Base-by-base conservation (phyloP, 805 yeast species). In the Metschnikowia lochheadii region DNA sequence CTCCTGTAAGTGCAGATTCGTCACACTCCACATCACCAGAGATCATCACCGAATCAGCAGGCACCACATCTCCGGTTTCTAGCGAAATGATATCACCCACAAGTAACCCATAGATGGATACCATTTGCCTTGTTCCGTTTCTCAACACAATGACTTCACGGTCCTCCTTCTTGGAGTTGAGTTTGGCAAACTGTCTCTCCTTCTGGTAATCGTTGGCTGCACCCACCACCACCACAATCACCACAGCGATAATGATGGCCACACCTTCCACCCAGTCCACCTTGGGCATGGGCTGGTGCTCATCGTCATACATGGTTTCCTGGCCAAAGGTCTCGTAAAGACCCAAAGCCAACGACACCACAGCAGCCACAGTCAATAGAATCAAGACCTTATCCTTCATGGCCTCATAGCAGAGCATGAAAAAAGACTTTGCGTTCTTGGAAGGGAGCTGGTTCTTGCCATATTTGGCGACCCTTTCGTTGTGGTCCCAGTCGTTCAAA, bases 181-280 rank as follows among this genome's bases (percentile, higher is more conserved):
- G 78, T 58, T 83, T 85, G 46, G 88, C 87, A 68, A 94, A 94
- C 65, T 94, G 99, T 14, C 89, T 73, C 66, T 94, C 99, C 66
- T 95, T 95, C 65, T 94, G 97, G 73, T 87, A 94, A 69, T 94
- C 99, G 67, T 94, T 94, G n/a, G 81, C 85, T 2, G 97, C 94
- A 45, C 97, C 96, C 13, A 95, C 99, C 2, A 89, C 56, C 4
- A 92, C 96, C 33, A 94, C 98, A 52, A 94, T 92, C 4, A 82
- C 61, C 21, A 94, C 87, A 18, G 99, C 99, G 3, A 86, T 86
- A 58, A 94, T 80, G 63, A 94, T 94, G 38, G 99, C 99, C 36
- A 91, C 96, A 59, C 99, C 99, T 73, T 94, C 99, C 44, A 95
- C 96, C 97, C 98, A 94, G 61, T 92, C 96, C 32, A 94, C 95